Conservation (phyloP, 352 stramenopile species). For the Thalassiosira mediterranea region DNA sequence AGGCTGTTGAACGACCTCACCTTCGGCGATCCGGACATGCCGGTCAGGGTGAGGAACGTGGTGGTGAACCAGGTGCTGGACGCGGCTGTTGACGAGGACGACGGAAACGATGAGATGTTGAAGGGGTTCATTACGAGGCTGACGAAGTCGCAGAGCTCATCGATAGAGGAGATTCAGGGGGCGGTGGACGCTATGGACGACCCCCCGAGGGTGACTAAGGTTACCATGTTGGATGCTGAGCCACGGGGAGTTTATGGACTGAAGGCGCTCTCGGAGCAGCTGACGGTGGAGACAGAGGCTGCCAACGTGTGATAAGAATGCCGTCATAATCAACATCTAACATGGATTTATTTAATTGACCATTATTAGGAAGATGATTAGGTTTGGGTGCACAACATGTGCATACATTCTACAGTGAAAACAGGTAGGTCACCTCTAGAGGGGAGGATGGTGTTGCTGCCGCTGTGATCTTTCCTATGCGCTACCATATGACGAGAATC, state of each 20-base stretch:
- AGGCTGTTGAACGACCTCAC: constrained; percentile 82
- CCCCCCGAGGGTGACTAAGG: constrained; percentile 61
- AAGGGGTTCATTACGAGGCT: constrained; percentile 35
- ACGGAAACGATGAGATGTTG: constrained; percentile 18
- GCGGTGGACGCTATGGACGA: constrained; percentile 40
- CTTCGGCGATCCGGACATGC: constrained; percentile 81
- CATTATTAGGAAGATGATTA: too few species aligned
- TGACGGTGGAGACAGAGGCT: constrained; percentile 51
- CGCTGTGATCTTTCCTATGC: too few species aligned
- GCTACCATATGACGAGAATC: too few species aligned
- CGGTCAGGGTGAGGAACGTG: constrained; percentile 78
- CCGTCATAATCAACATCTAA: too few species aligned
- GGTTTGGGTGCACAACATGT: too few species aligned
- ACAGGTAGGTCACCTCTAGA: too few species aligned
- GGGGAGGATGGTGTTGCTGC: too few species aligned
- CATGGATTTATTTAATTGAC: too few species aligned
- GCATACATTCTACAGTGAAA: too few species aligned
- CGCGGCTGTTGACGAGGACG: constrained; percentile 59
- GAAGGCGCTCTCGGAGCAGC: constrained; percentile 65
- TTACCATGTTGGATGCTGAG: constrained; percentile 77
- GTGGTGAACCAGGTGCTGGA: constrained; percentile 82
- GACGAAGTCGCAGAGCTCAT: constrained; percentile 35
- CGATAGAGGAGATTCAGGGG: constrained; percentile 27
- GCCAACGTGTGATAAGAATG: too few species aligned
- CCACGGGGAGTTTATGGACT: constrained; percentile 81